Percentiles rank a stretch among this genome's conserved stretches.
Evolutionary conservation across 2,329 filamentous ascomycete genomes (phyloP).

Genomic region (Alternaria tenuissima): DNA sequence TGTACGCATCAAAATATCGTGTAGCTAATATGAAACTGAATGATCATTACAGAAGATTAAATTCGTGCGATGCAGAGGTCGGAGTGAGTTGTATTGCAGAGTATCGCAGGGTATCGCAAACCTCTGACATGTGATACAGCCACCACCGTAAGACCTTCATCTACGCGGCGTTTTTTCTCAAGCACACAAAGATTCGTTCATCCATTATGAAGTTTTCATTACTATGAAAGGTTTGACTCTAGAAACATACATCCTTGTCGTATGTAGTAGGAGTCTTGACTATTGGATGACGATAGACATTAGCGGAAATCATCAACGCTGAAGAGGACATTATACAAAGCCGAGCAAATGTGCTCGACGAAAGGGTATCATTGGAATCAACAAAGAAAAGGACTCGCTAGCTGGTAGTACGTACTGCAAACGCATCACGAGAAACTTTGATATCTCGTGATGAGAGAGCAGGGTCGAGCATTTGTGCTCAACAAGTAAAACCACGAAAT

Average conservation of each 20-base stretch:
- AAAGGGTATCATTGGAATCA: background rate
- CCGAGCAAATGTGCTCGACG: background rate
- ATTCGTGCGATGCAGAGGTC: background rate
- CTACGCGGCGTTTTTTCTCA: background rate
- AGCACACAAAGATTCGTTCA: background rate
- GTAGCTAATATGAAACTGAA: background rate
- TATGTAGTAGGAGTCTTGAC: background rate
- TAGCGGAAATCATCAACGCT: background rate
- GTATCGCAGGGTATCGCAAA: background rate
- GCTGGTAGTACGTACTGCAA: too few species aligned
- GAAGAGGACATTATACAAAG: background rate
- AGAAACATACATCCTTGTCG: too few species aligned
- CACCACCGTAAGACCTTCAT: background rate
- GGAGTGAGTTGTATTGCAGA: background rate
- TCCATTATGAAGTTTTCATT: background rate
- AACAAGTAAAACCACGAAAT: background rate
- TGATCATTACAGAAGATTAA: fast-evolving
- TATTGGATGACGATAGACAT: too few species aligned
- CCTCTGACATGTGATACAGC: background rate
- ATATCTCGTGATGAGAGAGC: too few species aligned
- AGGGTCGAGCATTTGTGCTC: background rate
- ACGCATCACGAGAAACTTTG: too few species aligned
- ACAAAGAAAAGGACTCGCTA: background rate
- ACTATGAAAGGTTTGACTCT: background rate
- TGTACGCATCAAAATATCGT: background rate